Base-by-base conservation (phyloP, 106 monocot species). In the Iris macrosiphon region DNA sequence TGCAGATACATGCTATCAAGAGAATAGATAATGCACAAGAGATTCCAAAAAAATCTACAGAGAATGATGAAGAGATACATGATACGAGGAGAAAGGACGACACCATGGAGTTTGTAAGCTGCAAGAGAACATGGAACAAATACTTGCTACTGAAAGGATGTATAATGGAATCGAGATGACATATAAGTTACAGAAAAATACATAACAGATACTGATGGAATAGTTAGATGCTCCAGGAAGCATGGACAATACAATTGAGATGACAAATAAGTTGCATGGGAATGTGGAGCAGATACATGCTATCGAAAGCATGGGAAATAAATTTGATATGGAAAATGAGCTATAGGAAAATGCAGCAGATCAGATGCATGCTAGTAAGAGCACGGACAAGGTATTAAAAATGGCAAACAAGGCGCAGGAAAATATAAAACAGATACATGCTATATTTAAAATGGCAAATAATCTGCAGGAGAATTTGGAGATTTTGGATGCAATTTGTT, bases 1-100 rank as follows among this genome's bases (percentile, higher is more conserved):
- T 57, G 38, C 48, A 46, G 9, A 60, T 82, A 28, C 72, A 72
- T 18, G 53, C 77, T 48, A 77, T 77, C n/a, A n/a, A n/a, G n/a
- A n/a, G n/a, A n/a, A n/a, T n/a, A n/a, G n/a, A n/a, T n/a, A n/a
- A n/a, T n/a, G n/a, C n/a, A n/a, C n/a, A n/a, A n/a, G n/a, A n/a
- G n/a, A n/a, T n/a, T n/a, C n/a, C n/a, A n/a, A n/a, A n/a, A n/a
- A n/a, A n/a, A n/a, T n/a, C n/a, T n/a, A n/a, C n/a, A n/a, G n/a
- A n/a, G 43, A 58, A 38, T 28, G n/a, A n/a, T n/a, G n/a, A n/a
- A n/a, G n/a, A n/a, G n/a, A n/a, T n/a, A n/a, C n/a, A n/a, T n/a
- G n/a, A n/a, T n/a, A n/a, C n/a, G n/a, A n/a, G n/a, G n/a, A n/a
- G n/a, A n/a, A n/a, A n/a, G n/a, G n/a, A n/a, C n/a, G n/a, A n/a